Percentiles rank a stretch among this genome's conserved stretches.
Evolutionary conservation across 2,329 filamentous ascomycete species (phyloP).

Genomic region (Penicillium psychrosexuale): DNA sequence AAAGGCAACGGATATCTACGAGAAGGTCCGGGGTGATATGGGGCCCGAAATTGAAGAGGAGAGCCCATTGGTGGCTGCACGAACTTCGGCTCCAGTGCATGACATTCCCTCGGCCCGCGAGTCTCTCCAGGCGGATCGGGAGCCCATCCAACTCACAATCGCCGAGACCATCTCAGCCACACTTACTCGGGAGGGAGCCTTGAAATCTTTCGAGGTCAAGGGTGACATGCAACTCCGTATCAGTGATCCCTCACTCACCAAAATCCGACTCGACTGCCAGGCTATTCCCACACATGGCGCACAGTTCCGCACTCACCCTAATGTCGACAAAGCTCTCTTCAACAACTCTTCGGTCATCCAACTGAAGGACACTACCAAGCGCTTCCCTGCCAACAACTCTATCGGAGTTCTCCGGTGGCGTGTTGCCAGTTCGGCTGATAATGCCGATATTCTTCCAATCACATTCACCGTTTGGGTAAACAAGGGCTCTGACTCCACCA

Average conservation of each 20-base stretch:
- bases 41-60: slow-evolving; percentile 78
- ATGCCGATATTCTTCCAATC: slow-evolving; percentile 78
- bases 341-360: slow-evolving; percentile 80
- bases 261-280: slow-evolving; percentile 79
- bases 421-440: slow-evolving; percentile 71
- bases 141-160: slow-evolving; percentile 83
- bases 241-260: slow-evolving; percentile 81
- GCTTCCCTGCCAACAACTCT: slow-evolving; percentile 91
- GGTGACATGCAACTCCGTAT: slow-evolving; percentile 91
- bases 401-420: slow-evolving; percentile 94
- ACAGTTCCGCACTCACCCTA: slow-evolving; percentile 93
- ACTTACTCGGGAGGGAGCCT: slow-evolving; percentile 78
- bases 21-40: slow-evolving; percentile 87
- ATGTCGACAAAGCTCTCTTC: slow-evolving; percentile 88
- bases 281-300: slow-evolving; percentile 76
- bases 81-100: slow-evolving; percentile 52
- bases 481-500: slow-evolving; percentile 76
- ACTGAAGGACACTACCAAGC: slow-evolving; percentile 79
- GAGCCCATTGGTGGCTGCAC: slow-evolving; percentile 64
- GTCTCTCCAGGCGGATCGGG: slow-evolving; percentile 69
- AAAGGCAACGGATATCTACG: slow-evolving; percentile 95
- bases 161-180: slow-evolving; percentile 88
- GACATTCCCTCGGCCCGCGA: slow-evolving; percentile 54
- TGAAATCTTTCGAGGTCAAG: slow-evolving; percentile 84
- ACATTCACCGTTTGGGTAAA: slow-evolving; percentile 98